Base-by-base conservation (phyloP, 192 early-diverging fungal species). In the Coemansia sp. region DNA sequence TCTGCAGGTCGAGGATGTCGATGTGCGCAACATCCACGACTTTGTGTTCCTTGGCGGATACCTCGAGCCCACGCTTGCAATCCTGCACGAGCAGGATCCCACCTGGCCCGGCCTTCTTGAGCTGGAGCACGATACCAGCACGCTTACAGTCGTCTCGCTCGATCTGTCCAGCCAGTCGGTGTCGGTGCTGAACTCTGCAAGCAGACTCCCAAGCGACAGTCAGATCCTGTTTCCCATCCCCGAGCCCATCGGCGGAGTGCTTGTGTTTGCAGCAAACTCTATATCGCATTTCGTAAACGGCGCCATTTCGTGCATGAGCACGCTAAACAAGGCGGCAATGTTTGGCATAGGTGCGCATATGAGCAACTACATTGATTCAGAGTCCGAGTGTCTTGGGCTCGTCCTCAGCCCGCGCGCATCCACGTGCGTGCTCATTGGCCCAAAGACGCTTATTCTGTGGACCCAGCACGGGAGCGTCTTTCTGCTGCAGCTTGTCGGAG, bases 31-130 rank as follows among this genome's bases (percentile, higher is more conserved):
- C 47, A 84, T 99, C 0, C 87, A 91, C 38, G 96, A 99, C 57
- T 88, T 95, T 84, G 86, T 76, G 1, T 99, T 99, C 60, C 83
- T 99, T 31, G 71, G 90, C 54, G 96, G 91, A 29, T 99, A 93
- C 53, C 84, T 92, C 45, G 94, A 95, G 68, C 97, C 97, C 5
- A 96, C 94, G 8, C 82, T 99, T 28, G 95, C 93, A 0, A 91
- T 99, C 62, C 76, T 99, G 58, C 97, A 91, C 70, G 90, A 97
- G 72, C 79, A 92, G 19, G 72, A 83, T 42, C 87, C 89, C 40
- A 91, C 91, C 22, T 97, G 94, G 94, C 85, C 94, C 2, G 94
- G 93, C 80, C 88, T 87, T 57, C 72, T 74, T 15, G 65, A 70
- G 20, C 59, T 33, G 10, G 50, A 30, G 6, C 45, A 84, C 58